phyloP scores from a whole-genome alignment of 495 filamentous ascomycete genomes.

The Lasiosphaeria hispida region DNA sequence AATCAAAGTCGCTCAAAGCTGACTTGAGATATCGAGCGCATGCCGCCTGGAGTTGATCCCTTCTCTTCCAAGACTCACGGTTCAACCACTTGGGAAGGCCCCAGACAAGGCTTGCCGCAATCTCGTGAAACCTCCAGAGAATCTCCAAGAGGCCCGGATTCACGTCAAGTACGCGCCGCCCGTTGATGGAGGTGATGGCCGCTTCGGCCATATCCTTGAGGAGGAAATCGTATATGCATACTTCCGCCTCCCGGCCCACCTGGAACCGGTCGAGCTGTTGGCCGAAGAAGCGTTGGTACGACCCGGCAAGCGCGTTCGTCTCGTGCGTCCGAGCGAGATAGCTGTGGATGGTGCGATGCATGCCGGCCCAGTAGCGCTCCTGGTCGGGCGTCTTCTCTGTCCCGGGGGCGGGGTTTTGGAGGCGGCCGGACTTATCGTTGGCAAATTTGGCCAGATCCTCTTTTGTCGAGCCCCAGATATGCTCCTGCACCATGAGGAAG shows the following conservation, averaged over 20 bases:
- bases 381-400: neutral
- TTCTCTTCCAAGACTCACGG: conserved; percentile 45
- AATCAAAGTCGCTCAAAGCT: conserved; percentile 9
- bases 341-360: conserved; percentile 15
- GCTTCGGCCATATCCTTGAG: conserved; percentile 17
- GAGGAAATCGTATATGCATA: conserved; percentile 20
- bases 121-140: conserved; percentile 26
- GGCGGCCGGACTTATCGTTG: conserved; percentile 13
- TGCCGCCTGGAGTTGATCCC: conserved; percentile 15
- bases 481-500: conserved; percentile 13
- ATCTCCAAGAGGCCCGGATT: conserved; percentile 19
- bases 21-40: conserved; percentile 4
- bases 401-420: conserved; percentile 9
- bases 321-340: conserved; percentile 10
- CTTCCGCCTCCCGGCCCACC: conserved; percentile 11
- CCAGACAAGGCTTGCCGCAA: conserved; percentile 11
- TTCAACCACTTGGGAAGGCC: conserved; percentile 53
- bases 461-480: neutral
- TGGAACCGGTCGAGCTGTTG: conserved; percentile 8
- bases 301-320: conserved; percentile 1
- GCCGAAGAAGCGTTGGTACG: conserved; percentile 19
- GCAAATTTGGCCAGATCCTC: conserved; percentile 12
- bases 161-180: conserved; percentile 15
- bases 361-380: conserved; percentile 20
- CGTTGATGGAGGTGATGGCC: conserved; percentile 18